These are phyloP conservation scores for Cercospora beticola DNA, from an alignment of 2,329 filamentous ascomycete genomes.

Conservation along the genomic window DNA sequence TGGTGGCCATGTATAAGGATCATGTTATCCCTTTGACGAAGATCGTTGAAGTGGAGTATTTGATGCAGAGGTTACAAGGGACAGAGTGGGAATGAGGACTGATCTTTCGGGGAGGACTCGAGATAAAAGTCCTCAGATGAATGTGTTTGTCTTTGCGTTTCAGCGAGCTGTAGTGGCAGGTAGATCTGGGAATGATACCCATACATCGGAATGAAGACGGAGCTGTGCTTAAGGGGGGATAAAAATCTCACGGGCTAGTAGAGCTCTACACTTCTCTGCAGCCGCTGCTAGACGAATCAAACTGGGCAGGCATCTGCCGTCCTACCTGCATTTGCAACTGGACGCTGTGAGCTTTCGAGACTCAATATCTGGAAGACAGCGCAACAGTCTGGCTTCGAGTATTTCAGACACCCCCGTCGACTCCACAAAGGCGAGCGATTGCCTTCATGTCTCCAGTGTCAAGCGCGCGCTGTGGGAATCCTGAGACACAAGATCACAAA, in stretches of 20 bases:
- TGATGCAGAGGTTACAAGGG: conserved; percentile 82
- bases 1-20: conserved; percentile 84
- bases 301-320: not conserved
- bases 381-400: too few species aligned
- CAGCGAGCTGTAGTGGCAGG: not conserved
- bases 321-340: not conserved
- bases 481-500: too few species aligned
- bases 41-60: conserved; percentile 94
- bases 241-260: not conserved
- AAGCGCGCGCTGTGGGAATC: too few species aligned
- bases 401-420: too few species aligned
- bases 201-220: not conserved
- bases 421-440: too few species aligned
- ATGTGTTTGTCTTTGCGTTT: not conserved
- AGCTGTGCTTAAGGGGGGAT: not conserved
- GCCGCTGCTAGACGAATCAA: not conserved
- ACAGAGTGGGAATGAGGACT: conserved; percentile 48
- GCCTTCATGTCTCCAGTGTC: too few species aligned
- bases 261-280: not conserved
- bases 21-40: conserved; percentile 98
- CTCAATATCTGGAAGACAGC: too few species aligned
- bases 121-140: not conserved
- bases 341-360: not conserved
- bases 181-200: not conserved
- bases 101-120: not conserved